A percentile compares a stretch with the other conserved stretches of the same genome.
Evolutionary conservation across 352 stramenopile species (phyloP).

Genomic region (Aphanomyces stellatus): DNA sequence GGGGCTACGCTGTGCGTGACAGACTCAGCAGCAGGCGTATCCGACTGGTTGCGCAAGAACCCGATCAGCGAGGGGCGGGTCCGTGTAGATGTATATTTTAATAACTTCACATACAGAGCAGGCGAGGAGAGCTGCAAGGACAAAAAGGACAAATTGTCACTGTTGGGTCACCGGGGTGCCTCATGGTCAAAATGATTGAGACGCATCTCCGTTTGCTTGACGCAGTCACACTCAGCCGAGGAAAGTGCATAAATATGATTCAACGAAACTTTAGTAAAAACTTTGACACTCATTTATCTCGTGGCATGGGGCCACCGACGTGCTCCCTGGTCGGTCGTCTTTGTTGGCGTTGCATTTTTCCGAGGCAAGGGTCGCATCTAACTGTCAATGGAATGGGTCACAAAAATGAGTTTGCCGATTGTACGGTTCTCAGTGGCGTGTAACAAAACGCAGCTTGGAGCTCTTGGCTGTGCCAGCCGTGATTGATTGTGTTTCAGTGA

Average conservation of each 20-base stretch:
- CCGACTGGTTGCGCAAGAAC: constrained; percentile 33
- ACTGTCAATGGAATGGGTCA: constrained; percentile 54
- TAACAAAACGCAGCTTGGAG: constrained; percentile 33
- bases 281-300: no score
- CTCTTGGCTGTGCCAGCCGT: constrained; percentile 31
- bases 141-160: no score
- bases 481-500: constrained; percentile 32
- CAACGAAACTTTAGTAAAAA: no score
- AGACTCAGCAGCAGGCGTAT: constrained; percentile 24
- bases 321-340: constrained; percentile 19
- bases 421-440: constrained; percentile 22
- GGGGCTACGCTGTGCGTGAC: constrained; percentile 29
- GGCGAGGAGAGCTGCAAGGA: no score
- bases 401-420: constrained; percentile 47
- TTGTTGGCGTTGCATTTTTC: constrained; percentile 32
- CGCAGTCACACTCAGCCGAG: no score
- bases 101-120: no score
- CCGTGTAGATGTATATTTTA: no score
- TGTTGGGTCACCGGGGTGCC: no score
- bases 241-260: no score
- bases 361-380: constrained; percentile 36
- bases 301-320: constrained; percentile 25
- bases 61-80: constrained; percentile 27
- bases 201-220: no score
- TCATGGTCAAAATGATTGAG: no score